Evolutionary conservation across 306 rosid genomes (phyloP), one percentile per base, ranked within the genome.

Genomic region (Citrullus amarus): DNA sequence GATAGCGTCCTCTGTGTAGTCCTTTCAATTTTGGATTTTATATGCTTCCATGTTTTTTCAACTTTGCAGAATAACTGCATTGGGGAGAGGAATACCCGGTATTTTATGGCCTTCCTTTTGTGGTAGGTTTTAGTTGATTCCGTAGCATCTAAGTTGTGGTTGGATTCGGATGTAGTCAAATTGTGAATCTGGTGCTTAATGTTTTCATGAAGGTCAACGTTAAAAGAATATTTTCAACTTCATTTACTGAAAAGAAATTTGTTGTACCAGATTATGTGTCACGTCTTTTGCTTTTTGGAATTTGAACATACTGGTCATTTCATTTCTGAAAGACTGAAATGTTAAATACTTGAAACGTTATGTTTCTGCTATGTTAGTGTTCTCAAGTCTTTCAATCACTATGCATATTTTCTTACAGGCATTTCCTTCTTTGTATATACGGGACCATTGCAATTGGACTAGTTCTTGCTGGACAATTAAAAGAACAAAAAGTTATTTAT

Each of bases 1-100:
- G 44, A 54, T 51, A 7, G 77, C 68, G 38, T 57, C 79, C 11
- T 77, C 9, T 57, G 82, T 73, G 73, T 65, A 18, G 34, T 6
- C 54, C 41, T 25, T 59, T 59, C 9, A 43, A 77, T 67, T 76
- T 75, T 25, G 62, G 55, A 1, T 3, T 78, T 70, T 54, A 62
- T 65, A 77, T 81, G 81, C 60, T 69, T 63, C 82, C 79, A 63
- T 79, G 57, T 70, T 73, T 74, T 55, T 75, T 84, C 78, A 69
- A 71, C 48, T 69, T 79, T 82, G 84, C 96, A 91, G 99, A 95
- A 95, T 88, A 95, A 92, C 84, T 95, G 99, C 83, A 95, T 95
- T 71, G 97, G 99, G 54, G 99, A 95, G 90, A 88, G 87, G 85
- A 95, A 95, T 80, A 91, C 88, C 17, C 87, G 88, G 62, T 91